Conservation (phyloP, 2,329 filamentous ascomycete species). For the Gliomastix tumulicola region DNA sequence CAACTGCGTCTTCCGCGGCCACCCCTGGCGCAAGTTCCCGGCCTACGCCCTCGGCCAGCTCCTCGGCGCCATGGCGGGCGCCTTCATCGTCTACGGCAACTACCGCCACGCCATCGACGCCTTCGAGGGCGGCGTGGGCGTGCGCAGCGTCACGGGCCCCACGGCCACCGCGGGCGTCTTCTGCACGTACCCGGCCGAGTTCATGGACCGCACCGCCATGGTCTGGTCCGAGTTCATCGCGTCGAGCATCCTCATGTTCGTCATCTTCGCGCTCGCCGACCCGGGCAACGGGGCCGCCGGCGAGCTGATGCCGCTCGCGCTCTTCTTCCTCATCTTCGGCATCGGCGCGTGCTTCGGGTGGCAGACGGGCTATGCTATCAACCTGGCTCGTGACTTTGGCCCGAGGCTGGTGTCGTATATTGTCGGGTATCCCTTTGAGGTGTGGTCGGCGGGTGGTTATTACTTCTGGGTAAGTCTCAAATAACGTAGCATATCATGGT, state of each 20-base stretch:
- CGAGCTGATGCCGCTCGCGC: slow-evolving; percentile 45
- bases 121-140: slow-evolving; percentile 52
- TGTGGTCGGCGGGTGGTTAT: slow-evolving; percentile 61
- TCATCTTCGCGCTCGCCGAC: slow-evolving; percentile 64
- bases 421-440: slow-evolving; percentile 59
- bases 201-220: slow-evolving; percentile 59
- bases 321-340: slow-evolving; percentile 70
- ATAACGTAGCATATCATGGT: too few relatives aligned
- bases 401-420: slow-evolving; percentile 60
- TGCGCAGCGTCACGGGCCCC: slow-evolving; percentile 52
- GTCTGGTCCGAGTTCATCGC: slow-evolving; percentile 70
- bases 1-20: slow-evolving; percentile 60
- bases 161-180: slow-evolving; percentile 65
- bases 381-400: slow-evolving; percentile 65
- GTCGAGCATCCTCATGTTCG: slow-evolving; percentile 61
- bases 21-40: slow-evolving; percentile 64
- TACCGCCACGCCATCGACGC: slow-evolving; percentile 58
- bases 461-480: slow-evolving; percentile 63
- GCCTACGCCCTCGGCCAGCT: slow-evolving; percentile 61
- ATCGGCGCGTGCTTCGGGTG: slow-evolving; percentile 68
- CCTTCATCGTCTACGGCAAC: slow-evolving; percentile 54
- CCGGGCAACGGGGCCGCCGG: slow-evolving; percentile 49
- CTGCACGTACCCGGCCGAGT: slow-evolving; percentile 62
- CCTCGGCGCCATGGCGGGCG: slow-evolving; percentile 58
- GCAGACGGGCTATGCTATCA: slow-evolving; percentile 73